These are phyloP conservation scores for Flaveria robusta DNA, from an alignment of 129 eudicot species.

Conservation along the genomic window DNA sequence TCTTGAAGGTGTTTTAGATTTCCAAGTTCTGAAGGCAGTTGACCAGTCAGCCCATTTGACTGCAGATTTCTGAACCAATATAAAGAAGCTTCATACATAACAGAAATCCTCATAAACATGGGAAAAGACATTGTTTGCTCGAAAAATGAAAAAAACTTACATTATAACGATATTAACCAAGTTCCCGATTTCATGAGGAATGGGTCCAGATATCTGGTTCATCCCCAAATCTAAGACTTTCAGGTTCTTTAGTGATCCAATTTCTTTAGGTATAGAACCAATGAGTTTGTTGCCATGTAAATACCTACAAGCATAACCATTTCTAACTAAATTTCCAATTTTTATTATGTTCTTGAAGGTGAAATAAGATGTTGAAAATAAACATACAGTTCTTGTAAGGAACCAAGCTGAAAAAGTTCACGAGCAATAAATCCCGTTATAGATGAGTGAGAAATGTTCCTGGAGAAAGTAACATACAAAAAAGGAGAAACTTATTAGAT, in stretches of 20 bases:
- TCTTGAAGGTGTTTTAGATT: slow-evolving; percentile 74
- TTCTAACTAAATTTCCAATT: not conserved
- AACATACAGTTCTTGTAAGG: slow-evolving; percentile 79
- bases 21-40: slow-evolving; percentile 70
- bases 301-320: slow-evolving; percentile 45
- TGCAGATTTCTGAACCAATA: slow-evolving; percentile 69
- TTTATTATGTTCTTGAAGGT: slow-evolving; percentile 16
- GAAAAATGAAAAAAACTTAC: slow-evolving; percentile 43
- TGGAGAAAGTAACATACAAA: slow-evolving; percentile 38
- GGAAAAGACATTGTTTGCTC: not conserved
- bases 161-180: slow-evolving; percentile 55
- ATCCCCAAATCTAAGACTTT: slow-evolving; percentile 76
- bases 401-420: slow-evolving; percentile 61
- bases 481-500: not conserved
- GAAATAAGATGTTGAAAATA: slow-evolving; percentile 12
- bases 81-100: slow-evolving; percentile 12
- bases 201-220: slow-evolving; percentile 91
- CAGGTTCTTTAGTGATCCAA: slow-evolving; percentile 69
- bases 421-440: slow-evolving; percentile 82
- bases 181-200: slow-evolving; percentile 87
- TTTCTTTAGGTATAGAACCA: slow-evolving; percentile 92
- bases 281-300: slow-evolving; percentile 78
- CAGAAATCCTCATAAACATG: not conserved
- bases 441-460: slow-evolving; percentile 82
- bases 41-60: slow-evolving; percentile 85